Base-by-base conservation (phyloP, 2,329 filamentous ascomycete species). In the Diaporthe helianthi region DNA sequence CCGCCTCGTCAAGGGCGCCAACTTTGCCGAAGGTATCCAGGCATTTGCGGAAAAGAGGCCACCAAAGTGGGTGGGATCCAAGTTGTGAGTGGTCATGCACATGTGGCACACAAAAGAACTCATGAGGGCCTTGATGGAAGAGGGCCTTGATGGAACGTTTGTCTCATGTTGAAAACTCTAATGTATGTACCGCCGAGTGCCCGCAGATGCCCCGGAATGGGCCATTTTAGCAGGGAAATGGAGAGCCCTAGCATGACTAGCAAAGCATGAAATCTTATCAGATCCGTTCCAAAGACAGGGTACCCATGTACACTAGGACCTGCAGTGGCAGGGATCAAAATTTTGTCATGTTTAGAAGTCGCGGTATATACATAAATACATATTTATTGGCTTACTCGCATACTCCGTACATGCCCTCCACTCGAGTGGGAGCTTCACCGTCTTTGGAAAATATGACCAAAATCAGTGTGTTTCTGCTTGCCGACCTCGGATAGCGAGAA, bases 11-110 rank as follows among this genome's bases (percentile, higher is more conserved):
- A 64, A 71, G n/a, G 74, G 75, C 17, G 55, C 68, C 53, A 77
- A 77, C 69, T 76, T 77, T 67, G 65, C 64, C 68, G 75, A 76
- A 68, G 76, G 76, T 29, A 73, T 76, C 61, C 71, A 65, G 65
- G 75, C 76, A 7, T 77, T 76, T 70, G 68, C 65, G 46, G 74
- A 76, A 54, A 76, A 76, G 66, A 67, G 75, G 41, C 31, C 65
- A 19, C 75, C 76, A 22, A 72, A 33, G 33, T 77, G 75, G 76
- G 65, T 60, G 54, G 67, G 72, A 3, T 74, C 74, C 41, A 75
- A 75, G 71, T 61, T 77, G 60, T 77, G 67, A 71, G 31, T 60
- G 55, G 36, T 29, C 10, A 6, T 36, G n/a, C n/a, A n/a, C n/a
- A n/a, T n/a, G n/a, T n/a, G 17, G 9, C 22, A 12, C 22, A 19